Percentiles rank a stretch among this genome's conserved stretches.
Conservation (phyloP, 73 alveolate species). For the Durusdinium trenchii region DNA sequence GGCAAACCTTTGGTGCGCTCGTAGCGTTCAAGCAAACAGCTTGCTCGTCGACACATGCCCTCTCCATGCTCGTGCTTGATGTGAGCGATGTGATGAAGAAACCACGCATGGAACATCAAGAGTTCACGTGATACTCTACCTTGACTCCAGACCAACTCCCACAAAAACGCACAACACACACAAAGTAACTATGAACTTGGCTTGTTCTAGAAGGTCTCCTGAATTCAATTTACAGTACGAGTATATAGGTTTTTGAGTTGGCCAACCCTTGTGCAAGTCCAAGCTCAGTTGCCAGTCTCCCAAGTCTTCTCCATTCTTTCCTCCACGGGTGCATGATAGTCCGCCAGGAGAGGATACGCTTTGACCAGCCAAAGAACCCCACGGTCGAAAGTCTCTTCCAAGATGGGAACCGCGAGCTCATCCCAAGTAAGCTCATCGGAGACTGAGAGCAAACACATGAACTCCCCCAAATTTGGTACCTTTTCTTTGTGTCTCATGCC, state of each 20-base stretch:
- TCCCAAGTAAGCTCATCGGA: constrained; percentile 73
- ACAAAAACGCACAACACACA: background rate
- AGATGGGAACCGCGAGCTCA: constrained; percentile 25
- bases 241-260: no score
- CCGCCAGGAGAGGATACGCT: constrained; percentile 48
- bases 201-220: no score
- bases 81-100: constrained; percentile 81
- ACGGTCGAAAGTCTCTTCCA: constrained; percentile 77
- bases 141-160: background rate
- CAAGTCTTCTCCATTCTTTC: constrained; percentile 74
- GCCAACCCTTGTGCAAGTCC: background rate
- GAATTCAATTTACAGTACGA: no score
- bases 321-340: background rate
- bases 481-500: constrained; percentile 42
- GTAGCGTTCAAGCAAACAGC: constrained; percentile 70
- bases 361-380: constrained; percentile 58
- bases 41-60: constrained; percentile 22
- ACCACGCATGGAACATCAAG: constrained; percentile 93
- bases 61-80: background rate
- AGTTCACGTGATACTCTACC: constrained; percentile 56
- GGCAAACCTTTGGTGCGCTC: constrained; percentile 92
- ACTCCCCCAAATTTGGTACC: constrained; percentile 64
- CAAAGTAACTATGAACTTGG: background rate
- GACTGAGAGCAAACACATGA: constrained; percentile 50
- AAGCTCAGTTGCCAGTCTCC: constrained; percentile 28